phyloP scores from a whole-genome alignment of 2,329 filamentous ascomycete genomes.

The Aspergillus melleus region DNA sequence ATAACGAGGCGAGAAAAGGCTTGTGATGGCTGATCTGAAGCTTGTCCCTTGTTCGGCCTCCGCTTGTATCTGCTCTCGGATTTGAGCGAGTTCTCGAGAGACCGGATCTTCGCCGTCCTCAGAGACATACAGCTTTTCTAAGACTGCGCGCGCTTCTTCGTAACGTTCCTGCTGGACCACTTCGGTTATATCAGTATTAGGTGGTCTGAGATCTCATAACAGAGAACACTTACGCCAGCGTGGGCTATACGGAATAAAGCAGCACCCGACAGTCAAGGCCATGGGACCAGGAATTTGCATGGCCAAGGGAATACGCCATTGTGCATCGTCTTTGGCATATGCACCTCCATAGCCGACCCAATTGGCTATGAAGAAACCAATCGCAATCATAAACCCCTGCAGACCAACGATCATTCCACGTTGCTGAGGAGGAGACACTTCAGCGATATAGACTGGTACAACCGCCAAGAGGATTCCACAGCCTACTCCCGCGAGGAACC shows the following conservation, averaged over 20 bases:
- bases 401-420: conserved; percentile 31
- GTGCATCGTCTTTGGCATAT: conserved; percentile 15
- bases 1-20: conserved; percentile 14
- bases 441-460: conserved; percentile 26
- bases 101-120: conserved; percentile 1
- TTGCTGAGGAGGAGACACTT: conserved; percentile 28
- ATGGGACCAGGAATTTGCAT: conserved; percentile 19
- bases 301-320: conserved; percentile 19
- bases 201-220: background rate
- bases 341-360: conserved; percentile 41
- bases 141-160: conserved; percentile 10
- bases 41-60: conserved; percentile 8
- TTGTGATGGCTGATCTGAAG: conserved; percentile 9
- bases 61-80: conserved; percentile 14
- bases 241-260: conserved; percentile 19
- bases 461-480: conserved; percentile 19
- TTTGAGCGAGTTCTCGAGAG: conserved; percentile 11
- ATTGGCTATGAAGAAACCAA: conserved; percentile 41
- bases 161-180: conserved; percentile 13
- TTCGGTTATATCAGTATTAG: background rate
- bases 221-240: conserved; percentile 14
- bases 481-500: conserved; percentile 21
- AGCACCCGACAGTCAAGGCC: conserved; percentile 14
- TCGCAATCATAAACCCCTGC: conserved; percentile 36
- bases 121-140: conserved; percentile 1